These are phyloP conservation scores for Plasmodium cynomolgi DNA, from an alignment of 169 alveolate genomes.

Conservation along the genomic window DNA sequence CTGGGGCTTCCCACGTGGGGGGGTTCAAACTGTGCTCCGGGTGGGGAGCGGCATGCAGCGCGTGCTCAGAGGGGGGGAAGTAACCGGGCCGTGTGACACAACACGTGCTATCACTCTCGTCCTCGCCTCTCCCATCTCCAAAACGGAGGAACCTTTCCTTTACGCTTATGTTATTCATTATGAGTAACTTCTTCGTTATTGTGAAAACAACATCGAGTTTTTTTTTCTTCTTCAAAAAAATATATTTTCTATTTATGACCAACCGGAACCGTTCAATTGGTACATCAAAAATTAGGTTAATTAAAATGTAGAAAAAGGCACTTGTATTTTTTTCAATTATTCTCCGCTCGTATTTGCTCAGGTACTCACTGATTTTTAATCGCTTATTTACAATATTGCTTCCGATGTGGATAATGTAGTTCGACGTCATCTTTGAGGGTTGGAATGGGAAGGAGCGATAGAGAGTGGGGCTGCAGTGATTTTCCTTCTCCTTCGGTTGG, in stretches of 20 bases:
- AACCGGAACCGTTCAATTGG: slow-evolving; percentile 61
- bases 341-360: slow-evolving; percentile 36
- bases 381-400: slow-evolving; percentile 29
- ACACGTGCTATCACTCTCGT: neutral
- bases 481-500: neutral
- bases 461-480: neutral
- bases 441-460: neutral
- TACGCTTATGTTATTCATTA: slow-evolving; percentile 26
- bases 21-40: too few relatives aligned
- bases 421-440: slow-evolving; percentile 35
- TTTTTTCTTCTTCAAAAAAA: slow-evolving; percentile 47
- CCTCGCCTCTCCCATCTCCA: neutral
- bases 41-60: too few relatives aligned
- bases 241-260: slow-evolving; percentile 59
- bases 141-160: slow-evolving; percentile 7
- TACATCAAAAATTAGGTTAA: slow-evolving; percentile 40
- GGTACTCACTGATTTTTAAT: slow-evolving; percentile 28
- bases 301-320: slow-evolving; percentile 52
- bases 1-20: neutral
- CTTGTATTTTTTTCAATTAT: slow-evolving; percentile 54
- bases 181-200: slow-evolving; percentile 47
- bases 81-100: neutral
- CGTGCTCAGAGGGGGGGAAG: too few relatives aligned
- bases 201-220: slow-evolving; percentile 18
- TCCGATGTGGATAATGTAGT: slow-evolving; percentile 67